These are phyloP conservation scores for Gossypium lobatum DNA, from an alignment of 441 rosid genomes.

Conservation along the genomic window DNA sequence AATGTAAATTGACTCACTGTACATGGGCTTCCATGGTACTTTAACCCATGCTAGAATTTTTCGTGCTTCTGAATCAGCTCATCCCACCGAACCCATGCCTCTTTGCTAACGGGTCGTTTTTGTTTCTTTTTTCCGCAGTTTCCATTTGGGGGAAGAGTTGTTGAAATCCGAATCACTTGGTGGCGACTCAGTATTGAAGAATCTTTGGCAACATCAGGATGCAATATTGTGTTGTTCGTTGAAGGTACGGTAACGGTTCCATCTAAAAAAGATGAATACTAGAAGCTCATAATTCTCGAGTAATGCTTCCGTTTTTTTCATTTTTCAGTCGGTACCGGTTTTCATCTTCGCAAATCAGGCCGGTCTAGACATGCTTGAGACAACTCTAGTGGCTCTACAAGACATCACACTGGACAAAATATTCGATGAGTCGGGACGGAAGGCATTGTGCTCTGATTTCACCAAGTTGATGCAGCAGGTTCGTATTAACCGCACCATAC, in stretches of 20 bases:
- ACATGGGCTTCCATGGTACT: no score
- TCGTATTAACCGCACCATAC: not conserved
- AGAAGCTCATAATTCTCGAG: not conserved
- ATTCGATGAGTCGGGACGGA: slow-evolving; percentile 77
- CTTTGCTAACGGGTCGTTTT: slow-evolving; percentile 1
- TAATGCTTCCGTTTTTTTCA: not conserved
- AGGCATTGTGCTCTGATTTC: slow-evolving; percentile 64
- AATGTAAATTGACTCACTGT: no score
- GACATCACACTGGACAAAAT: slow-evolving; percentile 83
- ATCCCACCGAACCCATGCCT: not conserved
- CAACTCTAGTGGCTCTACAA: slow-evolving; percentile 82
- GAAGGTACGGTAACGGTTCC: slow-evolving; percentile 39
- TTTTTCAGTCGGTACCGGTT: slow-evolving; percentile 63
- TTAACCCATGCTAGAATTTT: no score
- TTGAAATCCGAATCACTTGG: slow-evolving; percentile 47
- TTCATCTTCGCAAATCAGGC: slow-evolving; percentile 92
- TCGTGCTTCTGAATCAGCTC: not conserved
- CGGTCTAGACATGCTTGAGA: slow-evolving; percentile 96
- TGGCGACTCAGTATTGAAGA: slow-evolving; percentile 55
- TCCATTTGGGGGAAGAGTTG: slow-evolving; percentile 55
- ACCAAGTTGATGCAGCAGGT: slow-evolving; percentile 90
- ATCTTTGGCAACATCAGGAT: slow-evolving; percentile 79
- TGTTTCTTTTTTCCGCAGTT: slow-evolving; percentile 31
- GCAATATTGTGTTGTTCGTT: slow-evolving; percentile 85
- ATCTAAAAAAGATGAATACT: not conserved